Base-by-base conservation (phyloP, 768 basidiomycete genomes). In the Gloeostereum incarnatum region DNA sequence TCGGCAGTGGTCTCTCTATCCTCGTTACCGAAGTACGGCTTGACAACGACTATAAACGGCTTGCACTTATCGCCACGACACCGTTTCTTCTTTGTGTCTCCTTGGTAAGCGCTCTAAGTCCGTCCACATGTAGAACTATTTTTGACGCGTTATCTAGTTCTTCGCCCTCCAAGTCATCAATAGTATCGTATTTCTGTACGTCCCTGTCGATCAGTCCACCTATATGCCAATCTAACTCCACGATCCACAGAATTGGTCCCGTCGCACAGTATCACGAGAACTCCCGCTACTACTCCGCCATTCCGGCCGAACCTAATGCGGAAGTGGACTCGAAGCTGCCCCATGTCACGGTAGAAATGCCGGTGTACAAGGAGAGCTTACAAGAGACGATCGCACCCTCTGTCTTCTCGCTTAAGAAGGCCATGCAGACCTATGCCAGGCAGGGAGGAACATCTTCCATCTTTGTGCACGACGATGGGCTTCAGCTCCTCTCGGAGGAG, bases 351-450 rank as follows among this genome's bases (percentile, higher is more conserved):
- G 65, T 91, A 35, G 78, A 91, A 57, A 68, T 92, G 61, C 89
- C 89, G 0, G 89, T 91, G 3, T 93, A 92, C 59, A 92, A 89
- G 51, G 86, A 89, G 53, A 82, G 77, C 47, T 56, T 89, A 36
- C 79, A 85, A 36, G 73, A 83, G 50, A 86, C 83, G 0, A 89
- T 89, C 44, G 52, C 75, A 5, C 84, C 81, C 3, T 86, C 84
- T 13, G 77, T 92, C 3, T 71, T 71, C 49, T 89, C 81, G 0
- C 61, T 80, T 45, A 88, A 88, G 59, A 81, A 79, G 60, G 87
- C 86, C 1, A 89, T 89, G 78, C 84, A 85, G 55, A 85, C 84
- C n/a, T 89, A 90, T 51, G 87, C 88, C 4, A 69, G 87, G n/a
- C 88, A 92, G 56, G 87, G 89, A 34, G 87, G 86, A 4, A 80